Evolutionary conservation across 164 flowering plant species (phyloP).

Genomic region (Liquidambar formosana): DNA sequence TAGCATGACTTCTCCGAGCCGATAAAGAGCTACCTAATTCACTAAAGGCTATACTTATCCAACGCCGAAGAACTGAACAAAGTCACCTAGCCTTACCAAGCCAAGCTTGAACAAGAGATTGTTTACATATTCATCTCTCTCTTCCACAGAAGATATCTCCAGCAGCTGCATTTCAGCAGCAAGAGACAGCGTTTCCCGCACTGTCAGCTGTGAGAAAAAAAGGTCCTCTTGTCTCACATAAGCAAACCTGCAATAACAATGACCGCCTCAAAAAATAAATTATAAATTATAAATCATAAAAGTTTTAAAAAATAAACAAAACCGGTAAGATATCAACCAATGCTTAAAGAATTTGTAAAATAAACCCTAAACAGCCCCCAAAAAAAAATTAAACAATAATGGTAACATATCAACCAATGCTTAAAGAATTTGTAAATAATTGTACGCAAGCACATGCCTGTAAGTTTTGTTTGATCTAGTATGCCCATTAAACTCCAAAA

Average conservation of each 20-base stretch:
- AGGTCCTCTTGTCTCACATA: slow-evolving; percentile 95
- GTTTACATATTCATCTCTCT: slow-evolving; percentile 78
- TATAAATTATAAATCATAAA: no score
- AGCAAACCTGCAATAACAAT: slow-evolving; percentile 61
- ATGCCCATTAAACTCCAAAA: slow-evolving; percentile 76
- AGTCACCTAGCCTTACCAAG: slow-evolving; percentile 54
- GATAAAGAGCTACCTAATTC: neutral
- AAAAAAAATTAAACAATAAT: neutral
- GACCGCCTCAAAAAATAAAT: no score
- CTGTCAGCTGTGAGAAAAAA: slow-evolving; percentile 94
- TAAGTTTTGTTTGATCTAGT: slow-evolving; percentile 46
- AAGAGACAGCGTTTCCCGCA: slow-evolving; percentile 86
- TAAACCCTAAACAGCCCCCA: neutral
- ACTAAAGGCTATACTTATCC: neutral
- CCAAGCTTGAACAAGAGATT: slow-evolving; percentile 78
- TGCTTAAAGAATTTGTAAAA: neutral
- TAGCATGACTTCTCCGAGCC: no score
- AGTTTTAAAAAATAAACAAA: neutral
- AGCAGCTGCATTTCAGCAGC: slow-evolving; percentile 95
- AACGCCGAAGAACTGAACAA: neutral
- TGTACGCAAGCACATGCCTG: slow-evolving; percentile 41
- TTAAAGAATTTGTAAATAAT: neutral
- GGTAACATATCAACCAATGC: neutral
- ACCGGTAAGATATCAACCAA: neutral
- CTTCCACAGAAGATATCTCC: slow-evolving; percentile 52